Evolutionary conservation across 2,329 filamentous ascomycete species (phyloP).

Genomic region (Verticillium nubilum): DNA sequence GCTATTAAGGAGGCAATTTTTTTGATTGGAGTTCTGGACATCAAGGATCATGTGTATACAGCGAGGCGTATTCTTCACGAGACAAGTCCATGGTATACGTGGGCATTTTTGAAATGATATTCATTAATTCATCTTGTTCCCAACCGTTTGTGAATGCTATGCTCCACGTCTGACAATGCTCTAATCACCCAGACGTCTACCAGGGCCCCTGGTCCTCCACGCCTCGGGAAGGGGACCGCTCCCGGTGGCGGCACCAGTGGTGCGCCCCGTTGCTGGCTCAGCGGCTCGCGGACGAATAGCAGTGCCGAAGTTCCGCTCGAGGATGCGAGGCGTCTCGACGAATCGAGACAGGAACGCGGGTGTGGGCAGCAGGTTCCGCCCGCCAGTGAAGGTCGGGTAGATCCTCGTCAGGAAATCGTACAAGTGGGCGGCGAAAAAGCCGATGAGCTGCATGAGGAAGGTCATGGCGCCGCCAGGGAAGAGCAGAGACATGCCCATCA

Average conservation of each 20-base stretch:
- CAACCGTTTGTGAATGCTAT: not conserved
- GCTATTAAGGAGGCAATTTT: not conserved
- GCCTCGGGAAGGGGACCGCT: slow-evolving; percentile 53
- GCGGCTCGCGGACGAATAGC: slow-evolving; percentile 38
- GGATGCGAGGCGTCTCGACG: slow-evolving; percentile 47
- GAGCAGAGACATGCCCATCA: slow-evolving; percentile 70
- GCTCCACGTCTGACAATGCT: not conserved
- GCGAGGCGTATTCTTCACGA: not conserved
- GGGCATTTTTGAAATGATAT: slow-evolving; percentile 4
- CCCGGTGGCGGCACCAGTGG: slow-evolving; percentile 32
- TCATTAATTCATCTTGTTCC: slow-evolving; percentile 4
- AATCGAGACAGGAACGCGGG: slow-evolving; percentile 66
- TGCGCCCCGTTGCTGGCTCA: slow-evolving; percentile 27
- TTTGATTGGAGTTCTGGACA: not conserved
- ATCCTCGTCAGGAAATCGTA: slow-evolving; percentile 86
- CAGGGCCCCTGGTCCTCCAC: slow-evolving; percentile 59
- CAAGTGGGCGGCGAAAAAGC: slow-evolving; percentile 81
- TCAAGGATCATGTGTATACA: not conserved
- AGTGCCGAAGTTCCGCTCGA: slow-evolving; percentile 56
- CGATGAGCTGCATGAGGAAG: slow-evolving; percentile 62
- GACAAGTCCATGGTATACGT: slow-evolving; percentile 2
- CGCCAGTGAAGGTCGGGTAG: slow-evolving; percentile 85
- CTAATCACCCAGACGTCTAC: slow-evolving; percentile 51
- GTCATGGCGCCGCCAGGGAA: slow-evolving; percentile 48
- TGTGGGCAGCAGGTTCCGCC: slow-evolving; percentile 69